phyloP scores from a whole-genome alignment of 2,329 filamentous ascomycete species.

The Arthrobotrys musiformis region DNA sequence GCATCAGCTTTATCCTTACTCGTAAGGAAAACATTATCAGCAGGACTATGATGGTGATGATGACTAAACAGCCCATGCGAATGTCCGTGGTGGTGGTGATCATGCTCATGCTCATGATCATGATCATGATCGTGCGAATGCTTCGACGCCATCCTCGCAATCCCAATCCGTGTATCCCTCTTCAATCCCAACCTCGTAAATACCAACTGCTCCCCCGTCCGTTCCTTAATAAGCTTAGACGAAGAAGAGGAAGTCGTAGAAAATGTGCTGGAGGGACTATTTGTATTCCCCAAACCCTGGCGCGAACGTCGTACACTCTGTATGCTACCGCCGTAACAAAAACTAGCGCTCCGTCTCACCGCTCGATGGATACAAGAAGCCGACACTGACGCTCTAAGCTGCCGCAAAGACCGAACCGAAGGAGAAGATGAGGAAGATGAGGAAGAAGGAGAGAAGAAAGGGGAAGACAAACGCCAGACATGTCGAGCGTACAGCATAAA shows the following conservation, averaged over 20 bases:
- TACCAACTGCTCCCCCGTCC: slow-evolving; percentile 1
- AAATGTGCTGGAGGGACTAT: too few relatives aligned
- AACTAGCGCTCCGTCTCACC: slow-evolving; percentile 2
- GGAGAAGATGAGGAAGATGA: neutral
- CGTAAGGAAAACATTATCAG: slow-evolving; percentile 84
- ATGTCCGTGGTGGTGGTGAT: slow-evolving; percentile 64
- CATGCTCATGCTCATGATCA: slow-evolving; percentile 57
- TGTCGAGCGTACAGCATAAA: slow-evolving; percentile 54
- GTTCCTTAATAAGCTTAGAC: neutral
- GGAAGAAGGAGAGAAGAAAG: slow-evolving; percentile 13
- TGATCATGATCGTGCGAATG: slow-evolving; percentile 61
- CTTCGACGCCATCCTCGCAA: slow-evolving; percentile 58
- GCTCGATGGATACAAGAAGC: neutral
- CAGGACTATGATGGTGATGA: slow-evolving; percentile 76
- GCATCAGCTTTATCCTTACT: slow-evolving; percentile 89
- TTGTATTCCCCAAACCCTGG: slow-evolving; percentile 33
- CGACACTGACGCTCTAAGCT: neutral
- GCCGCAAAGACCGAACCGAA: neutral
- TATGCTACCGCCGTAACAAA: neutral
- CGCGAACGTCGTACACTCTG: slow-evolving; percentile 22
- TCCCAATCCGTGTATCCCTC: slow-evolving; percentile 6
- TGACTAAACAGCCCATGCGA: slow-evolving; percentile 69
- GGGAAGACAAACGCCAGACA: slow-evolving; percentile 36
- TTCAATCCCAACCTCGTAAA: slow-evolving; percentile 29
- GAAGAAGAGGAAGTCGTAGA: neutral